Evolutionary conservation across 768 basidiomycete genomes (phyloP), one percentile per base, ranked within the genome.

Genomic region (Psilocybe tampanensis): DNA sequence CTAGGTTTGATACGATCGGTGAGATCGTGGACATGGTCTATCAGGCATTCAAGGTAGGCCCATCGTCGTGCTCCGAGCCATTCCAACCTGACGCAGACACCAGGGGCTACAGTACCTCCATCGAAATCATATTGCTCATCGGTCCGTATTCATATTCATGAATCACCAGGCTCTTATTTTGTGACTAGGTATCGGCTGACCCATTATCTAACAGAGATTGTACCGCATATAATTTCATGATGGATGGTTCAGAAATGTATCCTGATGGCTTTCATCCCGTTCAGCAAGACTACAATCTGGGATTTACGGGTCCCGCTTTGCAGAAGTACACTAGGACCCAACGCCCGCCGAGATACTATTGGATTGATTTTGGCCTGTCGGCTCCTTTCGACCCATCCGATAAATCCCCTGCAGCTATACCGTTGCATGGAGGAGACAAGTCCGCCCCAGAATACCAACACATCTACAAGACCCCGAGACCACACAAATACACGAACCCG

Each of bases 401-500:
- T 3, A 54, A 62, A 0, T 45, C 62, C 0, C 73, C 75, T 0
- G 57, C 56, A 0, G 73, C 70, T 26, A 43, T 58, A 5, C 69
- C 73, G 0, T 66, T 76, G 2, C 59, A 60, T 8, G 80, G 79
- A 0, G 79, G 73, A 2, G 80, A 84, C 61, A 72, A 71, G 49
- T 64, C 74, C 0, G 73, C 72, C 0, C 79, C 80, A 1, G 73
- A 72, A 43, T 64, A 70, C 22, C 63, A 63, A 15, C 62, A 39
- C n/a, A 53, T 6, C 29, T 56, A 0, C n/a, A 39, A 5, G 36
- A 39, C 36, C n/a, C 36, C 58, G 0, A 39, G 41, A 1, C 21
- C 39, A 4, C 29, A 3, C 34, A 23, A 23, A 22, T 69, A 64
- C 0, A 63, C 68, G 8, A 60, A 82, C 56, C 76, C 79, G 0